phyloP scores from a whole-genome alignment of 73 alveolate species.

The Paramecium sexaurelia region DNA sequence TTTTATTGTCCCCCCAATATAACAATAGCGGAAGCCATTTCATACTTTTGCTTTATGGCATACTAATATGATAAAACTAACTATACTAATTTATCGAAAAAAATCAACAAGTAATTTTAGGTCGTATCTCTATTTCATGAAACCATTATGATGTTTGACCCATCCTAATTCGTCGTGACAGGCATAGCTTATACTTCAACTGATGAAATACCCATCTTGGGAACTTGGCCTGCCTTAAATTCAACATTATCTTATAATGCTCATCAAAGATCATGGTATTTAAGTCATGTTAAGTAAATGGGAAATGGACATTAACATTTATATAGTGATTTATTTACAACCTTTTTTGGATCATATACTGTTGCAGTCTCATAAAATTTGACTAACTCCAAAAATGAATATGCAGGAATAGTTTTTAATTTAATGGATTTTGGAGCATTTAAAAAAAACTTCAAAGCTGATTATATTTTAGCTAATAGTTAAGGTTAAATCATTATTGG shows the following conservation, averaged over 20 bases:
- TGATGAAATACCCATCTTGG: not conserved
- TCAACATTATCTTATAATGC: constrained; percentile 8
- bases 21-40: not conserved
- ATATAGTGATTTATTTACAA: constrained; percentile 51
- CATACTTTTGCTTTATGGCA: constrained; percentile 15
- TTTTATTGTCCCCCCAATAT: constrained; percentile 2
- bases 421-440: not conserved
- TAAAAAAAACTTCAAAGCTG: constrained; percentile 5
- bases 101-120: not conserved
- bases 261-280: constrained; percentile 12
- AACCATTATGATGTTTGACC: not conserved
- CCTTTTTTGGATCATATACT: constrained; percentile 1
- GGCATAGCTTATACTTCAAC: constrained; percentile 35
- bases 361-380: not conserved
- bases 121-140: not conserved
- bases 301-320: not conserved
- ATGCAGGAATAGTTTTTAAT: constrained; percentile 1
- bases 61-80: not conserved
- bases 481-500: constrained; percentile 3
- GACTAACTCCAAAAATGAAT: not conserved
- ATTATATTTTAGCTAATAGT: not conserved
- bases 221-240: constrained; percentile 55
- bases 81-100: not conserved
- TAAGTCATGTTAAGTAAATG: not conserved
- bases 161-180: not conserved